These are phyloP conservation scores for Neoascochyta sp. DNA, from an alignment of 2,329 filamentous ascomycete species.

Conservation along the genomic window DNA sequence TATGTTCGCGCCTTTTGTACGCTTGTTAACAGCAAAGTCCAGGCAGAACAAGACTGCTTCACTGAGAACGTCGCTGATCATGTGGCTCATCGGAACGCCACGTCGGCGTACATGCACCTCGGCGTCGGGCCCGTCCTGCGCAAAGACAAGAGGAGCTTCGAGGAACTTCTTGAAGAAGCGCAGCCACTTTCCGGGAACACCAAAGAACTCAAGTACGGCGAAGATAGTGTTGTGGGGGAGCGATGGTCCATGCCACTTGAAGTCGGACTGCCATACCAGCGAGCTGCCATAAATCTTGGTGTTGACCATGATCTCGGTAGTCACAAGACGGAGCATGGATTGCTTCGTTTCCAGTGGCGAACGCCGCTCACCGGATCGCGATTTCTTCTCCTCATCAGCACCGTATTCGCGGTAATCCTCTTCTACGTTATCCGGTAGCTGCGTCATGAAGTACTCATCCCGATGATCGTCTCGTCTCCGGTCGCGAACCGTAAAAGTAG, in stretches of 20 bases:
- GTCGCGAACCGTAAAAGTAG: constrained; percentile 25
- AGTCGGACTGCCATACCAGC: constrained; percentile 56
- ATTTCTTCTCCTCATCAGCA: constrained; percentile 39
- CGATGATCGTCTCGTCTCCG: constrained; percentile 39
- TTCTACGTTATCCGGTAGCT: constrained; percentile 46
- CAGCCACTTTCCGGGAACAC: constrained; percentile 23
- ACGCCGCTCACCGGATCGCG: constrained; percentile 24
- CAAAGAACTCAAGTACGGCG: constrained; percentile 26
- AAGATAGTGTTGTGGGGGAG: constrained; percentile 26
- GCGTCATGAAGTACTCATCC: constrained; percentile 53
- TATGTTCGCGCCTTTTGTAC: constrained; percentile 52
- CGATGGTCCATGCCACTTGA: constrained; percentile 37
- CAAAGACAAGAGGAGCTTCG: constrained; percentile 56
- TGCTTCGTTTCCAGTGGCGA: constrained; percentile 52
- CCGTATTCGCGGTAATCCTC: constrained; percentile 41
- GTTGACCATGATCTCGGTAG: constrained; percentile 54
- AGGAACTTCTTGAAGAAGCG: constrained; percentile 41
- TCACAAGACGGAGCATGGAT: constrained; percentile 54
- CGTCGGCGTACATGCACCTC: constrained; percentile 48
- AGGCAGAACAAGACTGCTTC: constrained; percentile 62
- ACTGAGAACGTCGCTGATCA: constrained; percentile 57
- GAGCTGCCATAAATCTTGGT: constrained; percentile 48
- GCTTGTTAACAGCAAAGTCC: constrained; percentile 61
- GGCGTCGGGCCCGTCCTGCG: constrained; percentile 50
- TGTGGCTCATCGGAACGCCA: constrained; percentile 59